Base-by-base conservation (phyloP, 75 land plant genomes). In the Selaginella tamariscina region DNA sequence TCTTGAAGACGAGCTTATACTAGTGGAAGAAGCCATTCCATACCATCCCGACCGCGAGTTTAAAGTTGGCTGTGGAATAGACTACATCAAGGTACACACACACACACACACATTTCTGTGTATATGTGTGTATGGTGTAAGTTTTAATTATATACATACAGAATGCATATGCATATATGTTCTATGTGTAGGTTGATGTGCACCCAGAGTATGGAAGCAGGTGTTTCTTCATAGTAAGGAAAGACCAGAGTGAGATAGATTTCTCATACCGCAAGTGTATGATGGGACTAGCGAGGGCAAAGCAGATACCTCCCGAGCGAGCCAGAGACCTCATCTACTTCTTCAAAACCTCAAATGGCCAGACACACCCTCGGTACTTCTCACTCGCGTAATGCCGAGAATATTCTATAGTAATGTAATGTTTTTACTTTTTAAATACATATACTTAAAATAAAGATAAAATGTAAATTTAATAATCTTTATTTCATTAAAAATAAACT, bases 241-340 rank as follows among this genome's bases (percentile, higher is more conserved):
- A 78, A 68, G 84, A 91, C 76, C 92, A 91, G 21, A 77, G 66
- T 33, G 27, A 70, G 64, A 75, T 78, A 29, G 97, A 91, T 64
- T 88, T 91, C 69, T 91, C 97, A 20, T 91, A 83, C 71, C 83
- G 83, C 81, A 88, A 91, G 65, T 91, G 97, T 74, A 76, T 91
- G 56, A 82, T 82, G 65, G 87, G 88, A 31, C 65, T 83, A 56
- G 86, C 87, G 27, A 56, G 75, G 59, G 86, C 73, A 67, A 88
- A 84, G 8, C 79, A 84, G 49, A 39, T 39, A 39, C 15, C 49
- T 39, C 49, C 49, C 49, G 49, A 39, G 15, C 15, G 49, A 39
- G 49, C 49, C 15, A 39, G 49, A 39, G 49, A 39, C 15, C 49
- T 39, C 15, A 15, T 39, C 49, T 39, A 39, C 15, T 39, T 39